These are phyloP conservation scores for Diplocarpon mali DNA, from an alignment of 2,329 filamentous ascomycete genomes.

Conservation along the genomic window DNA sequence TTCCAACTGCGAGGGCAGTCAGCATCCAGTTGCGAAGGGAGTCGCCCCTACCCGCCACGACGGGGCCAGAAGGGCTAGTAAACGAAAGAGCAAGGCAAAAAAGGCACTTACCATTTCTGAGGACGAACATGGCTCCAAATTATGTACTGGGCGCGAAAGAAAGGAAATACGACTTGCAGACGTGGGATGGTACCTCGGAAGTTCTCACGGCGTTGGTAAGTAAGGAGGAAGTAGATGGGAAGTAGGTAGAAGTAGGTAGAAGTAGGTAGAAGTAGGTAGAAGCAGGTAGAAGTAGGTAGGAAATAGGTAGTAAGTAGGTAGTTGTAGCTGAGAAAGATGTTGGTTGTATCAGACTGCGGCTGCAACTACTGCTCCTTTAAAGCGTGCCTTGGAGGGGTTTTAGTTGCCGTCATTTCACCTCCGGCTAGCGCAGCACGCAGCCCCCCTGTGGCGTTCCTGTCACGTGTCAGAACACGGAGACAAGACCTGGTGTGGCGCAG, in stretches of 20 bases:
- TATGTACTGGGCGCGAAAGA: neutral
- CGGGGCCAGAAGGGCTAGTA: slow-evolving; percentile 1
- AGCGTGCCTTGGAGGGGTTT: slow-evolving; percentile 4
- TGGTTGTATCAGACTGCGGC: neutral
- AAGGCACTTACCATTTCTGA: slow-evolving; percentile 31
- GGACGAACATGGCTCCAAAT: slow-evolving; percentile 31
- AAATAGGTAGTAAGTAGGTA: too few species aligned
- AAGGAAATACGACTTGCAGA: neutral
- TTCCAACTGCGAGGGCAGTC: slow-evolving; percentile 53
- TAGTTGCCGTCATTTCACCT: slow-evolving; percentile 2
- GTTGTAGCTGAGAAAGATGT: neutral
- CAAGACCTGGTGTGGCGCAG: too few species aligned
- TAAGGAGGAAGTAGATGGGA: too few species aligned
- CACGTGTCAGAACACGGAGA: neutral
- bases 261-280: too few species aligned
- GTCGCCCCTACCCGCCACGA: slow-evolving; percentile 4
- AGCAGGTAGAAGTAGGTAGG: too few species aligned
- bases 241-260: too few species aligned
- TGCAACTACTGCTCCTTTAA: slow-evolving; percentile 1
- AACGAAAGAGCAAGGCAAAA: slow-evolving; percentile 2
- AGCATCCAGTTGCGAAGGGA: slow-evolving; percentile 6
- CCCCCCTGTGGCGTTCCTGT: slow-evolving; percentile 3
- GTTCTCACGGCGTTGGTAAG: neutral
- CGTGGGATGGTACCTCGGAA: slow-evolving; percentile 1
- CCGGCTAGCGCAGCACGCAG: neutral